Percentiles rank a stretch among this genome's conserved stretches.
Conservation (phyloP, 768 basidiomycete species). For the Hygrophorus pudorinus region DNA sequence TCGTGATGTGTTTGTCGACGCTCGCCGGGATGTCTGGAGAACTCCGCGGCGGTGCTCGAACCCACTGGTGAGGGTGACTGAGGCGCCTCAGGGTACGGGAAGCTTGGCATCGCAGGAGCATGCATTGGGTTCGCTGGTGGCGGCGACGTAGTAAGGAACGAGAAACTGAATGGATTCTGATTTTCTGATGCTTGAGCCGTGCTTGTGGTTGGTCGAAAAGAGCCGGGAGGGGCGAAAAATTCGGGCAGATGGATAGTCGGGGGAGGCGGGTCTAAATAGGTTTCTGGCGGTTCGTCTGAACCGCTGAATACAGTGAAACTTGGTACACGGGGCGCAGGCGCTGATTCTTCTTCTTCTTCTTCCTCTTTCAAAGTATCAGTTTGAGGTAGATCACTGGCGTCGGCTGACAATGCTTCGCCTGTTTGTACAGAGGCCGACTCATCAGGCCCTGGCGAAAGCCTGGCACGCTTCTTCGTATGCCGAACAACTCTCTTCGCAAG, state of each 20-base stretch:
- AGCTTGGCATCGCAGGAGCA: slow-evolving; percentile 22
- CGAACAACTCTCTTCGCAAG: slow-evolving; percentile 27
- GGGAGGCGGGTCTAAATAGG: slow-evolving; percentile 33
- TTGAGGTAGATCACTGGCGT: not conserved
- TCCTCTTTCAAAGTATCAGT: slow-evolving; percentile 8
- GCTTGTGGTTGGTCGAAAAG: slow-evolving; percentile 24
- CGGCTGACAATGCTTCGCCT: slow-evolving; percentile 1
- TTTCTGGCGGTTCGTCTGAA: slow-evolving; percentile 20
- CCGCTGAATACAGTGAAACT: slow-evolving; percentile 43
- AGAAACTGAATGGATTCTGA: slow-evolving; percentile 42
- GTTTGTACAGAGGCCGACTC: not conserved
- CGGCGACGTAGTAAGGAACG: slow-evolving; percentile 36
- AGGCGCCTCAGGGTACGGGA: slow-evolving; percentile 6
- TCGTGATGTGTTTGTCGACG: not conserved
- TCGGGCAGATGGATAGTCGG: slow-evolving; percentile 44
- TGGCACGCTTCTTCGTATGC: slow-evolving; percentile 47
- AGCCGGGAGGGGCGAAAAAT: slow-evolving; percentile 35
- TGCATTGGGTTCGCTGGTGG: slow-evolving; percentile 39
- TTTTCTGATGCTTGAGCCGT: slow-evolving; percentile 44
- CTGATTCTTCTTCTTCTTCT: slow-evolving; percentile 10
- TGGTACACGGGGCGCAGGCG: slow-evolving; percentile 21
- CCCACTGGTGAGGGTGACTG: slow-evolving; percentile 45
- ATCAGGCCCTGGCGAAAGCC: slow-evolving; percentile 13
- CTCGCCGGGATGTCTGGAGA: not conserved
- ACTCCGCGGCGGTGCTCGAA: not conserved